phyloP scores from a whole-genome alignment of 1,139 yeast genomes.

The Lodderomyces elongisporus region DNA sequence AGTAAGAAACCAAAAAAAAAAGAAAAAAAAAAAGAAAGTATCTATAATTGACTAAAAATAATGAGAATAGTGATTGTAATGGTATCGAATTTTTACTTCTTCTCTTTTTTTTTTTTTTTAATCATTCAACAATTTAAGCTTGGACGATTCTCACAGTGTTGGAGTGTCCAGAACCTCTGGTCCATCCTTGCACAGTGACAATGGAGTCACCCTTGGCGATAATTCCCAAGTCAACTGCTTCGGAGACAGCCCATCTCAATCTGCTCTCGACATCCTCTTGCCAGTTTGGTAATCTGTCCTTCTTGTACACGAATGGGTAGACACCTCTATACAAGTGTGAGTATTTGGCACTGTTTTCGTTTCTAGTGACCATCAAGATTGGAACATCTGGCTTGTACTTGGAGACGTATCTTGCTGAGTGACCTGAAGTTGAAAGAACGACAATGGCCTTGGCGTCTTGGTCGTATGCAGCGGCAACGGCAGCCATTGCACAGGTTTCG shows the following conservation, averaged over 20 bases:
- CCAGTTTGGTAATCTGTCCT: slow-evolving; percentile 77
- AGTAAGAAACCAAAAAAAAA: no score
- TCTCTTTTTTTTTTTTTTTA: no score
- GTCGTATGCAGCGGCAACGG: slow-evolving; percentile 94
- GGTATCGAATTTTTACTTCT: no score
- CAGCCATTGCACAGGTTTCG: slow-evolving; percentile 96
- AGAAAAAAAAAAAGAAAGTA: no score
- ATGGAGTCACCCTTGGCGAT: slow-evolving; percentile 83
- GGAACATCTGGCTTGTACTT: slow-evolving; percentile 98
- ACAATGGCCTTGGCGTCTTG: slow-evolving; percentile 96
- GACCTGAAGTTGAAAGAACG: slow-evolving; percentile 91
- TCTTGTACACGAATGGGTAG: slow-evolving; percentile 84
- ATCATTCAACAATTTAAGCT: slow-evolving; percentile 27
- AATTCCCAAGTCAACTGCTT: slow-evolving; percentile 84
- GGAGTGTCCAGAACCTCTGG: slow-evolving; percentile 98
- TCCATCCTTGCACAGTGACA: slow-evolving; percentile 98
- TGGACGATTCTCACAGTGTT: slow-evolving; percentile 84
- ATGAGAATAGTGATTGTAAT: no score
- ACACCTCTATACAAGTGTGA: slow-evolving; percentile 98
- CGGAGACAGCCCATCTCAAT: slow-evolving; percentile 88
- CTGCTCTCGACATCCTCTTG: slow-evolving; percentile 94
- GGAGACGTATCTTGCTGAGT: slow-evolving; percentile 91
- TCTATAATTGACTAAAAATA: no score
- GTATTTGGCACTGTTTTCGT: slow-evolving; percentile 87
- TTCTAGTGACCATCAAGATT: slow-evolving; percentile 96